Conservation (phyloP, 148 eudicot species). For the Fagopyrum tataricum region DNA sequence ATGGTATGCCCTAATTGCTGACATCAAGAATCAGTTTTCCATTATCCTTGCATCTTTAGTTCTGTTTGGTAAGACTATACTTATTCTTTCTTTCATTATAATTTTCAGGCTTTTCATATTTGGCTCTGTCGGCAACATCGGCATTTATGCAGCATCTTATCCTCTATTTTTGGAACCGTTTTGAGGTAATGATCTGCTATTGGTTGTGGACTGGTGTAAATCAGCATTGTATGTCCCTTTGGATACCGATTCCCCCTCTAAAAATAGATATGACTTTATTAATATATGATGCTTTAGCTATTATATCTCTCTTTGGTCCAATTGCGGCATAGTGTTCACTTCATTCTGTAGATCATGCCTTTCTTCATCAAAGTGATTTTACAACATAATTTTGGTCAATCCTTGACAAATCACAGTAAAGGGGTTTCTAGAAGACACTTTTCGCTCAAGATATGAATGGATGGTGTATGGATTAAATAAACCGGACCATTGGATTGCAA, state of each 20-base stretch:
- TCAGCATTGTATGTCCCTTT: neutral
- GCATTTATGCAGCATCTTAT: constrained; percentile 97
- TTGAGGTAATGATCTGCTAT: constrained; percentile 50
- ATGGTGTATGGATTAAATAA: neutral
- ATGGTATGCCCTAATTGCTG: constrained; percentile 48
- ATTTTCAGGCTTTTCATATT: constrained; percentile 75
- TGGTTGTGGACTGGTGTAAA: neutral
- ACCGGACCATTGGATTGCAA: neutral
- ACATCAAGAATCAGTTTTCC: neutral
- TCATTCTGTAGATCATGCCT: neutral
- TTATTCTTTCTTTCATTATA: neutral
- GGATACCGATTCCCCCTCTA: neutral
- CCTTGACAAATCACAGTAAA: neutral
- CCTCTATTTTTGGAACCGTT: constrained; percentile 92
- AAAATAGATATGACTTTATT: neutral
- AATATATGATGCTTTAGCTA: neutral
- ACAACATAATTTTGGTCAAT: neutral
- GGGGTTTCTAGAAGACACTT: neutral
- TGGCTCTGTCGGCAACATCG: constrained; percentile 91
- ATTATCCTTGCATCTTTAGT: neutral
- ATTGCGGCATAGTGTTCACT: neutral
- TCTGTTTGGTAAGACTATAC: constrained; percentile 2
- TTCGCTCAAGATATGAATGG: neutral
- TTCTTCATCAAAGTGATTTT: constrained; percentile 7
- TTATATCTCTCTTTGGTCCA: constrained; percentile 3